Base-by-base conservation (phyloP, 805 yeast genomes). In the Pichia cephalocereana region DNA sequence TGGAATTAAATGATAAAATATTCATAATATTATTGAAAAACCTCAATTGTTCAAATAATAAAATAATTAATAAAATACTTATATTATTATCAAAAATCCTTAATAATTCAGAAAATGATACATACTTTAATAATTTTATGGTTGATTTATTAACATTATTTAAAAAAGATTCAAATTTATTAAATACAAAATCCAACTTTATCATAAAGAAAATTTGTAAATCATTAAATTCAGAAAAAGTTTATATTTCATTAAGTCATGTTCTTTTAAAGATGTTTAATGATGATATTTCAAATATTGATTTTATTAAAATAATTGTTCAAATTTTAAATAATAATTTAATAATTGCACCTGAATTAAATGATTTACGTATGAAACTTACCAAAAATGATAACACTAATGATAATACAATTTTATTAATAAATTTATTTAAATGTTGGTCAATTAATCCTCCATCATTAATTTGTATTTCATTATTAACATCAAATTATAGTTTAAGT, bases 401-500 rank as follows among this genome's bases (percentile, higher is more conserved):
- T 14, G 12, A 11, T 68, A 91, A 54, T 37, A 54, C 52, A n/a
- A 60, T 55, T 23, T 70, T 90, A 39, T 93, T 93, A 62, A 75
- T 84, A 28, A 70, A 82, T 0, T 69, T 93, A 47, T 93, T 91
- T 67, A 81, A 79, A 58, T 81, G 95, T 49, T 93, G 99, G 99
- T 82, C 95, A 54, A 83, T 83, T 52, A 91, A 88, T 61, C 82
- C 96, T 0, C 89, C 95, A 1, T 90, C 97, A 6, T 86, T 90
- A 0, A 69, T 93, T 40, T 82, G 96, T 2, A 71, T 93, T 19
- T 89, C 97, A 57, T 70, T 93, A 38, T 69, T 91, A 14, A 85
- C 97, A 0, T 90, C 90, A 47, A 86, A 87, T 47, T 91, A 93
- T 62, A 93, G 88, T 59, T 72, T 90, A 51, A 93, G 96, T 0